These are phyloP conservation scores for Amylocarpus encephaloides DNA, from an alignment of 2,329 filamentous ascomycete species.

Conservation along the genomic window DNA sequence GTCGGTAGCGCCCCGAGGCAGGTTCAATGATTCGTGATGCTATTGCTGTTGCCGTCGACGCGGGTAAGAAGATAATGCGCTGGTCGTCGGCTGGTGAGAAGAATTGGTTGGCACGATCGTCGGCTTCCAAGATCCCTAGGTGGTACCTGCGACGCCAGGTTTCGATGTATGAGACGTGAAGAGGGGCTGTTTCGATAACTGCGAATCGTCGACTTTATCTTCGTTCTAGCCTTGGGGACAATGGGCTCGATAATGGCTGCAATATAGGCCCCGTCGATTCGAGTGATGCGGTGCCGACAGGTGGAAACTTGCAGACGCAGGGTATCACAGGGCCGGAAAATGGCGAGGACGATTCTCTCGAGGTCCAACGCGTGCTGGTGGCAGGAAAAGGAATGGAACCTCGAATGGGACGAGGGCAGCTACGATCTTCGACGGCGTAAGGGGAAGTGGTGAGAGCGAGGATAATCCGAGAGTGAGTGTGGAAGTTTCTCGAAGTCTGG, in stretches of 20 bases:
- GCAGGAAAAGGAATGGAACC: neutral
- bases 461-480: too few species aligned
- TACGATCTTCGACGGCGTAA: neutral
- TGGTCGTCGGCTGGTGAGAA: too few species aligned
- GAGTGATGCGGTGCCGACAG: slow-evolving; percentile 11
- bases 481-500: too few species aligned
- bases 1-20: too few species aligned
- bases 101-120: neutral
- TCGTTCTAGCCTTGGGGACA: slow-evolving; percentile 4
- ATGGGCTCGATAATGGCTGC: slow-evolving; percentile 5
- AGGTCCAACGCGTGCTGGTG: neutral
- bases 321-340: slow-evolving; percentile 14
- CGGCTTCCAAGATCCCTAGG: neutral
- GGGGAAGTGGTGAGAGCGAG: neutral
- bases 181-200: slow-evolving; percentile 1
- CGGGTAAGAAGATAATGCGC: too few species aligned
- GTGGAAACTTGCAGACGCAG: slow-evolving; percentile 13
- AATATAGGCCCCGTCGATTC: slow-evolving; percentile 11
- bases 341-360: slow-evolving; percentile 10
- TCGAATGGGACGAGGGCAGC: neutral
- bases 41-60: too few species aligned
- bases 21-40: too few species aligned
- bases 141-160: slow-evolving; percentile 2
- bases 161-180: neutral
- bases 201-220: slow-evolving; percentile 4